These are phyloP conservation scores for Gonium pectorale DNA, from an alignment of 139 green algal genomes.

Conservation along the genomic window DNA sequence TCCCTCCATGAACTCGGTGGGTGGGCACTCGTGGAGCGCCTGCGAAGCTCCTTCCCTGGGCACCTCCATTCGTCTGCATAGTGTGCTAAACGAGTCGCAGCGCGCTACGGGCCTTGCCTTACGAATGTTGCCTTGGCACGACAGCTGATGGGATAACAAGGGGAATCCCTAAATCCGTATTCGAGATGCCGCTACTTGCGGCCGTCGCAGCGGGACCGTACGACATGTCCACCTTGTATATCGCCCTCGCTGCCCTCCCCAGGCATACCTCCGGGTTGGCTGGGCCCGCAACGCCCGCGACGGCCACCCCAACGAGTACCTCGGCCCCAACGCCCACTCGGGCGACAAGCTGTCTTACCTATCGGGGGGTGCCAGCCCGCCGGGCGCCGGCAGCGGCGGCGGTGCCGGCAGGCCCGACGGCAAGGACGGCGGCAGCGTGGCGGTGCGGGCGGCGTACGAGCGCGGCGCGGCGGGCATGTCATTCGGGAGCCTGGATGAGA, in stretches of 20 bases:
- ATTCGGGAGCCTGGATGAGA: slow-evolving; percentile 14
- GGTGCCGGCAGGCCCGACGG: not conserved
- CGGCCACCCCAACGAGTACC: slow-evolving; percentile 32
- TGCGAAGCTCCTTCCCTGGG: too few species aligned
- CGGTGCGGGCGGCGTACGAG: not conserved
- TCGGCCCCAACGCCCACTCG: not conserved
- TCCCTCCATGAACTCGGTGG: slow-evolving; percentile 28
- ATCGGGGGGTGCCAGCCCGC: too few species aligned
- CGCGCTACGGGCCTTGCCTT: too few species aligned
- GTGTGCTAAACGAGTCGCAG: too few species aligned
- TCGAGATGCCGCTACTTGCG: too few species aligned
- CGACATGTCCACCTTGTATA: too few species aligned
- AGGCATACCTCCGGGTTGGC: slow-evolving; percentile 17
- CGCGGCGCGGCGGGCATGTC: slow-evolving; percentile 3
- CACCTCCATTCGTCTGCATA: too few species aligned
- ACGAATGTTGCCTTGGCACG: too few species aligned
- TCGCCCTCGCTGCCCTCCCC: not conserved
- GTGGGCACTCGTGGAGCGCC: too few species aligned
- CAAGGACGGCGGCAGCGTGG: not conserved
- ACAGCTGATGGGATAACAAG: too few species aligned
- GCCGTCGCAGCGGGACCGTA: too few species aligned
- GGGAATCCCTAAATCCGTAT: too few species aligned
- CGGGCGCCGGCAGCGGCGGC: not conserved
- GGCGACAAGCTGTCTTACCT: not conserved
- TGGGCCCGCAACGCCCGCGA: slow-evolving; percentile 26